Base-by-base conservation (phyloP, 495 filamentous ascomycete species). In the Chaetomium tenue region DNA sequence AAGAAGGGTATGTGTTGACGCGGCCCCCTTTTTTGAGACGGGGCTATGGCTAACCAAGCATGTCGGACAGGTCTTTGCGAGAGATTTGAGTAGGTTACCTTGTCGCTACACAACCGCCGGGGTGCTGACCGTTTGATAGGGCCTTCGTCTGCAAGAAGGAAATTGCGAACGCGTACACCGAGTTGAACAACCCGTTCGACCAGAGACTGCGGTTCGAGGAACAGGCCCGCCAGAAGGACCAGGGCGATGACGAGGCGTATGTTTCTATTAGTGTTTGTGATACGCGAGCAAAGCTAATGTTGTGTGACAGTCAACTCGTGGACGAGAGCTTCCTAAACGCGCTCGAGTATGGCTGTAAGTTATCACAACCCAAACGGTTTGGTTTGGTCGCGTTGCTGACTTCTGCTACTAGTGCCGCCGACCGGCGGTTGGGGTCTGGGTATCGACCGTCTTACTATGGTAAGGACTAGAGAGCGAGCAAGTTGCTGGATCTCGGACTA, bases 371-470 rank as follows among this genome's bases (percentile, higher is more conserved):
- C 8, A 1, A 13, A 9, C 6, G 9, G 28, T 15, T 50, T 50
- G 5, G 25, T n/a, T 25, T 47, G 28, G 6, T 23, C 18, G 87
- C 66, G 85, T 86, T 46, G 85, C 86, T 63, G 91, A 96, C 63
- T 9, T 7, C 2, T 13, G 25, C 48, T 2, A 13, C 48, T n/a
- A 71, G 65, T 98, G 48, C 94, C 95, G 23, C 94, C 94, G 0
- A 98, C 94, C 15, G 94, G 92, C 76, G 94, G 95, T 26, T 98
- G 90, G 88, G 95, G 94, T 69, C 90, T 98, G 87, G 94, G 95
- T 66, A 96, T 98, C 71, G 94, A 98, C 79, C 90, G 92, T 65
- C 71, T 97, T 72, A 90, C 93, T 71, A 98, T 98, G 94, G 61
- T 63, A 63, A 57, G 61, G 25, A 33, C 3, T 23, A 15, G 1